phyloP scores from a whole-genome alignment of 1,139 yeast genomes.

The Kodamaea fungicola region DNA sequence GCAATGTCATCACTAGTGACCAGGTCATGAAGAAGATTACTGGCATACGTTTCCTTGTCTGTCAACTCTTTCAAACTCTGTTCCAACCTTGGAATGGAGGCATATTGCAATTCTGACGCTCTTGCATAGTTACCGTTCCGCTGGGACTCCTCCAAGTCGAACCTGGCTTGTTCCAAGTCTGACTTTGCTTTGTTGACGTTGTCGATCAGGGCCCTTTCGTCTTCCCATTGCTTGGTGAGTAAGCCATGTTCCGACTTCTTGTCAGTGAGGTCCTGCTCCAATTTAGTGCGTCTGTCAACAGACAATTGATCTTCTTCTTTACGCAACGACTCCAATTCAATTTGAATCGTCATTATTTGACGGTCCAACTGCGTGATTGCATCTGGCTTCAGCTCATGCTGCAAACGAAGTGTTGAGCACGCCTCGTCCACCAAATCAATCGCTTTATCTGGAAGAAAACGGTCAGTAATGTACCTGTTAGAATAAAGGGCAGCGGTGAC shows the following conservation, averaged over 20 bases:
- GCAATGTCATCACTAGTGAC: slow-evolving; percentile 95
- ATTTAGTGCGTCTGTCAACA: slow-evolving; percentile 60
- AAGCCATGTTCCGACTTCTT: slow-evolving; percentile 66
- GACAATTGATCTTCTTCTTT: slow-evolving; percentile 90
- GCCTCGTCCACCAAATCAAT: slow-evolving; percentile 97
- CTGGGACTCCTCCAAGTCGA: slow-evolving; percentile 77
- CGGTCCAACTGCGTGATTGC: slow-evolving; percentile 88
- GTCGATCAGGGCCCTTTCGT: slow-evolving; percentile 72
- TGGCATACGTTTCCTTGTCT: slow-evolving; percentile 35
- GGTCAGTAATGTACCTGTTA: slow-evolving; percentile 85
- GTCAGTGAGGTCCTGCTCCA: slow-evolving; percentile 60
- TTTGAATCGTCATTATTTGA: slow-evolving; percentile 87
- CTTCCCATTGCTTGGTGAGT: slow-evolving; percentile 81
- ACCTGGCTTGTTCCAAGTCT: slow-evolving; percentile 77
- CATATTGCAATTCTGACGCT: slow-evolving; percentile 87
- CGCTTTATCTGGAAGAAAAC: slow-evolving; percentile 93
- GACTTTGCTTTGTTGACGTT: slow-evolving; percentile 74
- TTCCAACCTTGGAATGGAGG: slow-evolving; percentile 79
- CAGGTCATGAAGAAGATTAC: slow-evolving; percentile 73
- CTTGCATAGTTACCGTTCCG: slow-evolving; percentile 80
- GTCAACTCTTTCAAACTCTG: slow-evolving; percentile 45
- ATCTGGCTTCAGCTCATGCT: slow-evolving; percentile 96
- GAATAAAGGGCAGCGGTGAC: slow-evolving; percentile 93
- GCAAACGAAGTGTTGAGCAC: slow-evolving; percentile 87
- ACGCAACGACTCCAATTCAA: slow-evolving; percentile 87